phyloP scores from a whole-genome alignment of 805 yeast genomes.

The Ogataea ramenticola region DNA sequence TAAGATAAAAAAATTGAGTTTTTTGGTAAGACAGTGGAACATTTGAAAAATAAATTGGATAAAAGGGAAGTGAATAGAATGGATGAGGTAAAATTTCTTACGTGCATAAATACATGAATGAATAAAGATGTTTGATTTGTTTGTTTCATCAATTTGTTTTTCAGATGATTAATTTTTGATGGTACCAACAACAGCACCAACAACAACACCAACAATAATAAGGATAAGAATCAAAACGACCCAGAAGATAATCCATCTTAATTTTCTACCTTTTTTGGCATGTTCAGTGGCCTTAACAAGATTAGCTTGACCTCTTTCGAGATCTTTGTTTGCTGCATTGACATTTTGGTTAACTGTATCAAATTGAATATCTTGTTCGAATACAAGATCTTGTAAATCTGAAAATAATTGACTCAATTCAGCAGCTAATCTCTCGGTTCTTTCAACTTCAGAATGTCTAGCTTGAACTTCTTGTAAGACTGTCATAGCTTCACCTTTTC shows the following conservation, averaged over 20 bases:
- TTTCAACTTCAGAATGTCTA: conserved; percentile 90
- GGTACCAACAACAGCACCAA: conserved; percentile 44
- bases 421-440: conserved; percentile 91
- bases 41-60: too few species aligned
- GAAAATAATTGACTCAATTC: conserved; percentile 91
- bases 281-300: conserved; percentile 82
- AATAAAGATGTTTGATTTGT: too few species aligned
- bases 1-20: neutral
- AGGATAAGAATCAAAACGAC: conserved; percentile 52
- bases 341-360: conserved; percentile 79
- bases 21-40: too few species aligned
- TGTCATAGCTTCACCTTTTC: conserved; percentile 92
- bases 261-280: conserved; percentile 86
- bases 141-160: too few species aligned
- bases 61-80: too few species aligned
- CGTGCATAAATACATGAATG: too few species aligned
- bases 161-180: too few species aligned
- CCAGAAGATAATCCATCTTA: conserved; percentile 80
- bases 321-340: conserved; percentile 76
- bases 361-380: conserved; percentile 88
- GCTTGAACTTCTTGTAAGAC: conserved; percentile 94
- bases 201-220: conserved; percentile 62
- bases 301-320: conserved; percentile 92
- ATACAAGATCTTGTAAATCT: conserved; percentile 94
- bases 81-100: too few species aligned